Conservation (phyloP, 2,329 filamentous ascomycete genomes). For the Lasiodiplodia citricola region DNA sequence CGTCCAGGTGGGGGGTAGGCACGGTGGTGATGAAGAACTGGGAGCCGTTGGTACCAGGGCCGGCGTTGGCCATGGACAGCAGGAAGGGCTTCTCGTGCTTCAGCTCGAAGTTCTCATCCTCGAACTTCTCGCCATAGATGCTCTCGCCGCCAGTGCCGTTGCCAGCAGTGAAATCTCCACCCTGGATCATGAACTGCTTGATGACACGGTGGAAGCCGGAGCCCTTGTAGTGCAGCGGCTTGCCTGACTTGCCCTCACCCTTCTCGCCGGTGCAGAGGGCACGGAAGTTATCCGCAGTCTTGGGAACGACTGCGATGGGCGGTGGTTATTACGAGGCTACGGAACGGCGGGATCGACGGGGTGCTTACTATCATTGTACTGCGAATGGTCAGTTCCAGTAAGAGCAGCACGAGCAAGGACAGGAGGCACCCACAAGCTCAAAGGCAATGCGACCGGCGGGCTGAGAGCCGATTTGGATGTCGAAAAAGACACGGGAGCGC, state of each 20-base stretch:
- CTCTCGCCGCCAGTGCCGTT: conserved; percentile 96
- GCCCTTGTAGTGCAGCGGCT: conserved; percentile 89
- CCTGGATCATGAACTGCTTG: conserved; percentile 98
- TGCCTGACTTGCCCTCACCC: conserved; percentile 78
- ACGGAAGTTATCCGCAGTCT: conserved; percentile 96
- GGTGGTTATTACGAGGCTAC: conserved; percentile 10
- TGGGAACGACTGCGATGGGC: conserved; percentile 72
- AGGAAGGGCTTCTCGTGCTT: conserved; percentile 95
- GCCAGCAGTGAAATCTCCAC: conserved; percentile 93
- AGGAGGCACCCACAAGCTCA: conserved; percentile 68
- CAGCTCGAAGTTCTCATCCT: conserved; percentile 91
- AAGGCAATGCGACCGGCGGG: conserved; percentile 80
- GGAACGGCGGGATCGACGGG: conserved; percentile 21
- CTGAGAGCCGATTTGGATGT: conserved; percentile 80
- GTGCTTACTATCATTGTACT: conserved; percentile 51
- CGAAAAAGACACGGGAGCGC: conserved; percentile 88
- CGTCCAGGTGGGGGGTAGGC: conserved; percentile 90
- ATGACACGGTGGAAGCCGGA: conserved; percentile 95
- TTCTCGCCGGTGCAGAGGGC: conserved; percentile 95
- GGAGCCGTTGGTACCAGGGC: conserved; percentile 91
- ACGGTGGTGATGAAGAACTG: conserved; percentile 99
- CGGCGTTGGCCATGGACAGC: conserved; percentile 97
- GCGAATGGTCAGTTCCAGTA: conserved; percentile 26
- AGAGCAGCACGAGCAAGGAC: background rate
- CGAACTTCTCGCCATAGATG: conserved; percentile 97